Evolutionary conservation across 2,329 filamentous ascomycete species (phyloP).

Genomic region (Aureobasidium subglaciale): DNA sequence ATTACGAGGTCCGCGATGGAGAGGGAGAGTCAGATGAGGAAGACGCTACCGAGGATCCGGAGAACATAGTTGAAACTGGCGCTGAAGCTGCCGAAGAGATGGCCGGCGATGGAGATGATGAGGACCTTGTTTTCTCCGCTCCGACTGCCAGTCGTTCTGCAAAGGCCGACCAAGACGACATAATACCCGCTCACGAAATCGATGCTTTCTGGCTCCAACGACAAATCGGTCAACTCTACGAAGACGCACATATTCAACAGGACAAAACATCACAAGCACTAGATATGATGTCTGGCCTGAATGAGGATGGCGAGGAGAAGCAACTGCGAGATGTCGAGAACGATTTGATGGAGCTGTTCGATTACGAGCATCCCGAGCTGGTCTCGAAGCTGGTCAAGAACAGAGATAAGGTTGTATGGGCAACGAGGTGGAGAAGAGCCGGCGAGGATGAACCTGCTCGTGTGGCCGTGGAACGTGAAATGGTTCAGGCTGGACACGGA

Average conservation of each 20-base stretch:
- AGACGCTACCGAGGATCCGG: slow-evolving; percentile 23
- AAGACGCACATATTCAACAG: slow-evolving; percentile 86
- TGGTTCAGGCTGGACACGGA: slow-evolving; percentile 79
- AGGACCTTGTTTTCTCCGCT: slow-evolving; percentile 74
- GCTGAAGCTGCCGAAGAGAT: slow-evolving; percentile 34
- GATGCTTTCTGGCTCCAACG: slow-evolving; percentile 97
- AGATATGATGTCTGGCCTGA: slow-evolving; percentile 68
- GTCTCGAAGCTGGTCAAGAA: slow-evolving; percentile 89
- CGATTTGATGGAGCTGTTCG: slow-evolving; percentile 95
- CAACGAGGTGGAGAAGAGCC: slow-evolving; percentile 76
- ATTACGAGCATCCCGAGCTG: slow-evolving; percentile 91
- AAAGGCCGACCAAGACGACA: slow-evolving; percentile 40
- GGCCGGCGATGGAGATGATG: slow-evolving; percentile 50
- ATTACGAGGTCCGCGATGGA: slow-evolving; percentile 78
- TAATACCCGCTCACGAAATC: slow-evolving; percentile 78
- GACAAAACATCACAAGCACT: slow-evolving; percentile 85
- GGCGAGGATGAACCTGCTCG: slow-evolving; percentile 69
- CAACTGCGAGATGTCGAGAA: slow-evolving; percentile 91
- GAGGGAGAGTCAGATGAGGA: slow-evolving; percentile 68
- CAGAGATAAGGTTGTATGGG: slow-evolving; percentile 90
- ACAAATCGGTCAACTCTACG: slow-evolving; percentile 80
- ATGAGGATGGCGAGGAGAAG: slow-evolving; percentile 71
- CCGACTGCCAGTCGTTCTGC: slow-evolving; percentile 27
- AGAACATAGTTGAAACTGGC: slow-evolving; percentile 31
- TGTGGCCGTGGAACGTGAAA: slow-evolving; percentile 76